Evolutionary conservation across 1,139 yeast genomes (phyloP), one percentile per base, ranked within the genome.

Genomic region (Yamadazyma aaseri): DNA sequence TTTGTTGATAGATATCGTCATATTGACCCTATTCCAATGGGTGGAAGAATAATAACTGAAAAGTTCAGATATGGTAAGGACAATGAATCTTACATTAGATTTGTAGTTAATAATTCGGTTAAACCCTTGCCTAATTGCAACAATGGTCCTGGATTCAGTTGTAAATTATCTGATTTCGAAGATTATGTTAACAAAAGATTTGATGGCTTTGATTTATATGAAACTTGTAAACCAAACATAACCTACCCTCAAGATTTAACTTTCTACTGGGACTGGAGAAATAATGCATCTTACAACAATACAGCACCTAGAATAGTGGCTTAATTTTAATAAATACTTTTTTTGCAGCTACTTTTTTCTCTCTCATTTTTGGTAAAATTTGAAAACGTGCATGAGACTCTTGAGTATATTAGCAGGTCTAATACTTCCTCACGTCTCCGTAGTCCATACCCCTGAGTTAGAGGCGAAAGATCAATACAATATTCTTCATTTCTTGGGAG

Each of bases 81-180:
- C 18, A 39, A 38, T 32, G 53, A 53, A 6, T 49, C 66, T 12
- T 79, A 58, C 44, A 71, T 78, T 3, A 60, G 84, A 42, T 60
- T 68, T 28, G 47, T 77, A 14, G 59, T 76, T 28, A 79, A 78
- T 49, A 81, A 75, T 41, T 78, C 82, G 1, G 81, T 78, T 2
- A 54, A 71, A 18, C 83, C 84, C 1, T 53, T 76, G 27, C 66
- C 70, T 8, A 54, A 53, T 17, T 79, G 85, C 54, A 59, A 61
- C 32, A 44, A 50, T 28, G 83, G 83, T 3, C 81, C 82, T 0
- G 81, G 80, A 0, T 79, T 73, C 51, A 69, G 81, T 6, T 77
- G 84, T 58, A 57, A 65, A 29, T 51, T 76, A 28, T 51, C 58
- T 3, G 66, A 68, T 27, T 80, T 60, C 42, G 55, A 55, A 35